Base-by-base conservation (phyloP, 78 protist species). In the Andalucia godoyi region DNA sequence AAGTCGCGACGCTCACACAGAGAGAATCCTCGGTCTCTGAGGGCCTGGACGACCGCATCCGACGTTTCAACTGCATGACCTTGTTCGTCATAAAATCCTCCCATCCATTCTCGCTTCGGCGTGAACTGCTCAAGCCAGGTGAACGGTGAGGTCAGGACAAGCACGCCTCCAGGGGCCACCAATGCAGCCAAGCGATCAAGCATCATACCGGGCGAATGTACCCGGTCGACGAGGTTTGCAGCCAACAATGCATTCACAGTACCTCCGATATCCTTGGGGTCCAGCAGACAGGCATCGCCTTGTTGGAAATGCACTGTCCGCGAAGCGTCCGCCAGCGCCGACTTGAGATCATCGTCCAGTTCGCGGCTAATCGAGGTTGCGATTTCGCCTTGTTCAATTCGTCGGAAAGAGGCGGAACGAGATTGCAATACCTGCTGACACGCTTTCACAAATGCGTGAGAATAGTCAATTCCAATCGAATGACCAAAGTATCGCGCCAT, bases 151-250 rank as follows among this genome's bases (percentile, higher is more conserved):
- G 65, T 47, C 30, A 81, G 18, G 25, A 71, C 75, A 17, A 75
- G 41, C 25, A 66, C 18, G 37, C 87, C 87, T 21, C 79, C 79
- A 6, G 54, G 42, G 52, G 9, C 29, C 47, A 81, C 64, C 66
- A 60, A 33, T n/a, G 29, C 57, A n/a, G 66, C 49, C n/a, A 36
- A 3, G n/a, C 40, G 46, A 23, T 21, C 45, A 32, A 80, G 79
- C 46, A 66, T 55, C 25, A 4, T 27, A 30, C 8, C 18, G 12
- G 86, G 86, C n/a, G 55, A 46, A n/a, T 80, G 79, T 25, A 80
- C 58, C 15, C 85, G 45, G 79, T 74, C 65, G 39, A 80, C 34
- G 17, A 80, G 67, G 40, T 80, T 80, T 36, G 76, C 79, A 4
- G 67, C 72, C 17, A 80, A 30, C 33, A 72, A 55, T 30, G 29